These are phyloP conservation scores for Candida smagusa DNA, from an alignment of 1,139 yeast species.

Conservation along the genomic window DNA sequence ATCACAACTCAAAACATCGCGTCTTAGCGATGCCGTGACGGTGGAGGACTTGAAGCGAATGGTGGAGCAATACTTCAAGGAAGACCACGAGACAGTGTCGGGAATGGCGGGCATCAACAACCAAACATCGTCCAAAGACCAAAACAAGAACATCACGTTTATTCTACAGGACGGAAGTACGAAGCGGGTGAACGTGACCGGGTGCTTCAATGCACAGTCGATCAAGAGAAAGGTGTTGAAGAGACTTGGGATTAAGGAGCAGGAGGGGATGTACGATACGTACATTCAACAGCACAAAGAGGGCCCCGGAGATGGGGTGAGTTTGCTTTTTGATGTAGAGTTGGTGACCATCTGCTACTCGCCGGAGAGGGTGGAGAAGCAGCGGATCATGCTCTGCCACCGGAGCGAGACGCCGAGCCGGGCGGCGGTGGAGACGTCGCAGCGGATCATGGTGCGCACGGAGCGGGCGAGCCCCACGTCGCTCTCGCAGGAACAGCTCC, in stretches of 20 bases:
- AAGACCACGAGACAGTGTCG: not conserved
- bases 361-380: constrained; percentile 66
- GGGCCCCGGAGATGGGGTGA: constrained; percentile 24
- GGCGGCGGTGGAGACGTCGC: constrained; percentile 66
- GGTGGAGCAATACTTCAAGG: constrained; percentile 19
- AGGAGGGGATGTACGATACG: constrained; percentile 40
- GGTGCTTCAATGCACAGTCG: constrained; percentile 78
- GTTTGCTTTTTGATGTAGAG: constrained; percentile 70
- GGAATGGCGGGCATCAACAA: constrained; percentile 1
- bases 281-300: constrained; percentile 26
- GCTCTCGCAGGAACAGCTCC: not conserved
- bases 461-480: constrained; percentile 16
- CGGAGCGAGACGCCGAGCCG: constrained; percentile 61
- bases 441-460: constrained; percentile 34
- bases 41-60: constrained; percentile 27
- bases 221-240: constrained; percentile 70
- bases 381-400: constrained; percentile 69
- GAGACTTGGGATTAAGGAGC: constrained; percentile 50
- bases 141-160: constrained; percentile 54
- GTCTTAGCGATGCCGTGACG: constrained; percentile 30
- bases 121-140: constrained; percentile 23
- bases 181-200: constrained; percentile 69
- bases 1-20: constrained; percentile 36
- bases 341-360: constrained; percentile 80
- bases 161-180: constrained; percentile 76